These are phyloP conservation scores for Camelina sativa DNA, from an alignment of 345 rosid genomes.

Conservation along the genomic window DNA sequence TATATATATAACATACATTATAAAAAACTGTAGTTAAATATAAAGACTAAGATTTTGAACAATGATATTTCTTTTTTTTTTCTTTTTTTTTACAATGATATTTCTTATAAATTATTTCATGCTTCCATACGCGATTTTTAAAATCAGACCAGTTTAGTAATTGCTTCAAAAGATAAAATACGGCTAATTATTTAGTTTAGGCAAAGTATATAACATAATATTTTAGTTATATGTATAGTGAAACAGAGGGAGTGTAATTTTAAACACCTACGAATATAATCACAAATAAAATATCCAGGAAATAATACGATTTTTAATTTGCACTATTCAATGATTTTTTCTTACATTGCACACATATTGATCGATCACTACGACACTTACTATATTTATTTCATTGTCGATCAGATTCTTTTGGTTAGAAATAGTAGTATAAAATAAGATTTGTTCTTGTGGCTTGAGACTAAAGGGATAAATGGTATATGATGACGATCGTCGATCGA, in stretches of 20 bases:
- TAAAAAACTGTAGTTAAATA: background rate
- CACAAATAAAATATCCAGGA: background rate
- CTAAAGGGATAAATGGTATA: slow-evolving; percentile 38
- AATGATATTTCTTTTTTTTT: background rate
- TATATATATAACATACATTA: background rate
- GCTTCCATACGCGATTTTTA: background rate
- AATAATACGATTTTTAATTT: background rate
- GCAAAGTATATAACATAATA: background rate
- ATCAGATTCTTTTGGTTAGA: slow-evolving; percentile 2
- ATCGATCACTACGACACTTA: background rate
- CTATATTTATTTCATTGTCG: background rate
- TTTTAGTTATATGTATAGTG: no score
- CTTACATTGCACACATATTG: background rate
- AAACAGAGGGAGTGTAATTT: no score
- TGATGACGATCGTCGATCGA: slow-evolving; percentile 43
- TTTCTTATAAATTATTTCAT: background rate
- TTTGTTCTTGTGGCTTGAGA: slow-evolving; percentile 37
- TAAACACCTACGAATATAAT: background rate
- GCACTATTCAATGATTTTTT: background rate
- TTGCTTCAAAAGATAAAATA: background rate
- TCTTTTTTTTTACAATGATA: no score
- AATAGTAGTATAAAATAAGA: slow-evolving; percentile 35
- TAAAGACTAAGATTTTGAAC: background rate
- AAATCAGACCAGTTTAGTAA: background rate
- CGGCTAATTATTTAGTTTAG: background rate